These are phyloP conservation scores for Zygoascus sp. DNA, from an alignment of 1,139 yeast genomes.

Conservation along the genomic window DNA sequence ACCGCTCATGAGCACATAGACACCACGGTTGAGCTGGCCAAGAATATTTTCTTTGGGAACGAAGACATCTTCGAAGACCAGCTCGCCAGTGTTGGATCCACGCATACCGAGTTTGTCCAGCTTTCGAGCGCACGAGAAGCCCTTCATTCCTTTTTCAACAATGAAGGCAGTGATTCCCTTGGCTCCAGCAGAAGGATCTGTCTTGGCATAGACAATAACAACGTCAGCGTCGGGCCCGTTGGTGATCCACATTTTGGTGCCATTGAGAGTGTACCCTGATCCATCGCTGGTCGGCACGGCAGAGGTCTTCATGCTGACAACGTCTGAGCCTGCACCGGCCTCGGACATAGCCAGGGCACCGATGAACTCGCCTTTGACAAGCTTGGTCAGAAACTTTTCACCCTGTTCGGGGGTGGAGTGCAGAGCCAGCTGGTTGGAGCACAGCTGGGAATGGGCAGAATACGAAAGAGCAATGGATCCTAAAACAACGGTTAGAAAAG, in stretches of 20 bases:
- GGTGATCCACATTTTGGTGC: conserved; percentile 38
- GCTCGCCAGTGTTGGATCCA: conserved; percentile 36
- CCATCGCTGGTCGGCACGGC: conserved; percentile 32
- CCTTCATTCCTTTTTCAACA: conserved; percentile 31
- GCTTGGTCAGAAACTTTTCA: conserved; percentile 32
- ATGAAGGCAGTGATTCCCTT: conserved; percentile 35
- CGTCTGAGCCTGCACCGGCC: conserved; percentile 36
- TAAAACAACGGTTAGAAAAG: no score
- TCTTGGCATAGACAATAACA: conserved; percentile 34
- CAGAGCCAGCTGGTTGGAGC: conserved; percentile 34
- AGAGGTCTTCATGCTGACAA: conserved; percentile 33
- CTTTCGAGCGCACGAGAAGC: conserved; percentile 33
- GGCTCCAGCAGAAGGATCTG: conserved; percentile 33
- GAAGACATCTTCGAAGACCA: conserved; percentile 33
- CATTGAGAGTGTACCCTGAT: conserved; percentile 33
- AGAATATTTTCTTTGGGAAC: conserved; percentile 35
- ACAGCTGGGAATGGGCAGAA: conserved; percentile 36
- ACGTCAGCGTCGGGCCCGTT: conserved; percentile 37
- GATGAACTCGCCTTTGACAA: conserved; percentile 31
- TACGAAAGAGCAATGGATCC: conserved; percentile 35
- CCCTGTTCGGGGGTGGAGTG: conserved; percentile 31
- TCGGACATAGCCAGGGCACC: conserved; percentile 37
- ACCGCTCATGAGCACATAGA: conserved; percentile 34
- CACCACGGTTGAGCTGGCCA: conserved; percentile 32
- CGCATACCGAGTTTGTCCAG: conserved; percentile 36